Evolutionary conservation across 2,329 filamentous ascomycete genomes (phyloP).

Genomic region (Scedosporium boydii): DNA sequence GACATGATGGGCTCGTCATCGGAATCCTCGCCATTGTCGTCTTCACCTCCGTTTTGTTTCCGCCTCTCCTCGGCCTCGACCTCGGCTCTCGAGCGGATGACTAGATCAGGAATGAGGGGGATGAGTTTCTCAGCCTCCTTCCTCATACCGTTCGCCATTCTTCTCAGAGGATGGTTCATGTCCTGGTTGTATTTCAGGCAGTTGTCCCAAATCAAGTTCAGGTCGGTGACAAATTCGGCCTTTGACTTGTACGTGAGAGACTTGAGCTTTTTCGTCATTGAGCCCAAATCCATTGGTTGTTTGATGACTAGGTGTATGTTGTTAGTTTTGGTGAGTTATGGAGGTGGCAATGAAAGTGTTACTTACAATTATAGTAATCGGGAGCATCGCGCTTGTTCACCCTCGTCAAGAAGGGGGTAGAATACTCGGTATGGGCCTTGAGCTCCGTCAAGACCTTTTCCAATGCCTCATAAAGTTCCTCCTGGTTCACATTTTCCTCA

Average conservation of each 20-base stretch:
- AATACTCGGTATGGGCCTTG: conserved; percentile 95
- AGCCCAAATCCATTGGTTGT: conserved; percentile 93
- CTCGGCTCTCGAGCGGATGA: conserved; percentile 82
- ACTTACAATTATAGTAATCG: conserved; percentile 83
- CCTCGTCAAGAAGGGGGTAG: conserved; percentile 84
- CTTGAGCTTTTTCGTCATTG: conserved; percentile 97
- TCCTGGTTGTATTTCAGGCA: conserved; percentile 94
- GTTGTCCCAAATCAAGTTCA: conserved; percentile 95
- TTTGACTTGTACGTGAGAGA: conserved; percentile 74
- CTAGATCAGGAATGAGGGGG: conserved; percentile 86
- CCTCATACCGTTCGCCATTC: conserved; percentile 92
- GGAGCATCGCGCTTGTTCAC: conserved; percentile 97
- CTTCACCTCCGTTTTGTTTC: conserved; percentile 75
- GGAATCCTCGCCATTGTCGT: conserved; percentile 79
- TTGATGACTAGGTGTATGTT: conserved; percentile 61
- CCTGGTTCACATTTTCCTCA: conserved; percentile 93
- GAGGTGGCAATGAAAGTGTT: conserved; percentile 7
- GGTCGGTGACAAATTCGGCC: conserved; percentile 84
- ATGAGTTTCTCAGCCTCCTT: conserved; percentile 97
- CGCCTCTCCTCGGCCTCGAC: conserved; percentile 82
- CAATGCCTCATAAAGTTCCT: conserved; percentile 91
- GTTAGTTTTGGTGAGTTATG: conserved; percentile 13
- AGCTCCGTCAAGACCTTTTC: conserved; percentile 96
- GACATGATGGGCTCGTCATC: conserved; percentile 99
- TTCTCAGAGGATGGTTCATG: conserved; percentile 73